A percentile compares a stretch with the other conserved stretches of the same genome.
phyloP scores from a whole-genome alignment of 495 filamentous ascomycete species.

The Bacidia rubella region DNA sequence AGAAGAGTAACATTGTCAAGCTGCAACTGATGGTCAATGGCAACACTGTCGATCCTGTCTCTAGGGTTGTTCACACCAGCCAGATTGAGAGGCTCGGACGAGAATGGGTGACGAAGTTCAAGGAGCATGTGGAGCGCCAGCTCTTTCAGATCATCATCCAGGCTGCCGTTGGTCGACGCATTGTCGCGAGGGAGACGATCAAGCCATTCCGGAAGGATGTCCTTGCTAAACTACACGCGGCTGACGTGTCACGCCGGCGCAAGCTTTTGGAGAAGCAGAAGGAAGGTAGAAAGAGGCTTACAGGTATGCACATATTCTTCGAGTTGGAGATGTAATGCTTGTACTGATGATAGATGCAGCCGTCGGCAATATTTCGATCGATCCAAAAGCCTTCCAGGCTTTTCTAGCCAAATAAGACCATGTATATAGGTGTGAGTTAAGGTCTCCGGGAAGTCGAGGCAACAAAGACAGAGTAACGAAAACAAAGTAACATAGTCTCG shows the following conservation, averaged over 20 bases:
- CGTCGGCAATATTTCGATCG: conserved; percentile 72
- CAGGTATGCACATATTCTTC: conserved; percentile 20
- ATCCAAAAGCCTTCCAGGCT: conserved; percentile 83
- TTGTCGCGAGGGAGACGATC: conserved; percentile 86
- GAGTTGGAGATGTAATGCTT: background rate
- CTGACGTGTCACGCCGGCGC: conserved; percentile 64
- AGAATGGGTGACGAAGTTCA: conserved; percentile 91
- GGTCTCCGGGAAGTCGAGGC: no score
- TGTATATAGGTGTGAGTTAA: no score
- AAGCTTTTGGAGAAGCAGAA: conserved; percentile 97
- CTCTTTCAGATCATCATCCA: conserved; percentile 96
- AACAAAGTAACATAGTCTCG: no score
- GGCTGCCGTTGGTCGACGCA: conserved; percentile 66
- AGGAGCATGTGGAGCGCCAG: conserved; percentile 88
- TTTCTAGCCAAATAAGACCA: conserved; percentile 63
- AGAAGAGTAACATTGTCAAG: conserved; percentile 67
- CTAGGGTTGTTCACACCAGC: conserved; percentile 69
- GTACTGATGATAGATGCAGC: conserved; percentile 20
- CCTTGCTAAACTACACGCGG: conserved; percentile 82
- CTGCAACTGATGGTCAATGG: conserved; percentile 91
- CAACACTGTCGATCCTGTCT: conserved; percentile 83
- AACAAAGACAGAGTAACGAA: no score
- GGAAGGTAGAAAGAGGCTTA: conserved; percentile 79
- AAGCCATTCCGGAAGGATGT: conserved; percentile 97
- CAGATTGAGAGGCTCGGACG: conserved; percentile 65